These are phyloP conservation scores for Acorus gramineus DNA, from an alignment of 106 monocot genomes.

Conservation along the genomic window DNA sequence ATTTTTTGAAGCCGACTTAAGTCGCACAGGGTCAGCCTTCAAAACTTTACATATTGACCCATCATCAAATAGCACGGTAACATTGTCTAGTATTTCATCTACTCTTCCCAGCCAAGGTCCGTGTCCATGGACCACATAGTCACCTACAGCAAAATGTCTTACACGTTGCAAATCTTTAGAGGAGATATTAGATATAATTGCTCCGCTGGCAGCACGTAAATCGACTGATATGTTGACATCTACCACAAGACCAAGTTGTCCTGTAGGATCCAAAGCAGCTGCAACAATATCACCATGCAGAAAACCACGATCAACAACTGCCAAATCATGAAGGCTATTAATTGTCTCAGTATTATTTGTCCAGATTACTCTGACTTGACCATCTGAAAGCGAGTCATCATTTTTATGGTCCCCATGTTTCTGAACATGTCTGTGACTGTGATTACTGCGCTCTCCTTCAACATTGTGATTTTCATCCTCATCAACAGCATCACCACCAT, in stretches of 20 bases:
- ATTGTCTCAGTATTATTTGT: conserved; percentile 61
- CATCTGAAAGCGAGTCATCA: conserved; percentile 37
- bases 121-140: conserved; percentile 64
- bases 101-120: conserved; percentile 91
- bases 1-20: conserved; percentile 54
- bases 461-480: conserved; percentile 9
- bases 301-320: conserved; percentile 63
- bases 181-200: conserved; percentile 41
- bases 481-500: conserved; percentile 7
- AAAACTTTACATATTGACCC: conserved; percentile 88
- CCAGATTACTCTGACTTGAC: conserved; percentile 69
- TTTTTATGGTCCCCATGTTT: conserved; percentile 10
- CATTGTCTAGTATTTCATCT: conserved; percentile 90
- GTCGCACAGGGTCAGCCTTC: conserved; percentile 69
- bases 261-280: conserved; percentile 66
- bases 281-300: conserved; percentile 80
- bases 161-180: conserved; percentile 65
- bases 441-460: conserved; percentile 7
- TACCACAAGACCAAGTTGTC: conserved; percentile 78
- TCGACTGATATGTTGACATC: conserved; percentile 71
- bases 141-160: conserved; percentile 63
- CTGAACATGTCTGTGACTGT: background rate
- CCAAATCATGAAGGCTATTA: conserved; percentile 39
- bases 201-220: conserved; percentile 39
- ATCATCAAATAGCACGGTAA: conserved; percentile 90